Evolutionary conservation across 2,329 filamentous ascomycete species (phyloP).

Genomic region (Venturia aucupariae): DNA sequence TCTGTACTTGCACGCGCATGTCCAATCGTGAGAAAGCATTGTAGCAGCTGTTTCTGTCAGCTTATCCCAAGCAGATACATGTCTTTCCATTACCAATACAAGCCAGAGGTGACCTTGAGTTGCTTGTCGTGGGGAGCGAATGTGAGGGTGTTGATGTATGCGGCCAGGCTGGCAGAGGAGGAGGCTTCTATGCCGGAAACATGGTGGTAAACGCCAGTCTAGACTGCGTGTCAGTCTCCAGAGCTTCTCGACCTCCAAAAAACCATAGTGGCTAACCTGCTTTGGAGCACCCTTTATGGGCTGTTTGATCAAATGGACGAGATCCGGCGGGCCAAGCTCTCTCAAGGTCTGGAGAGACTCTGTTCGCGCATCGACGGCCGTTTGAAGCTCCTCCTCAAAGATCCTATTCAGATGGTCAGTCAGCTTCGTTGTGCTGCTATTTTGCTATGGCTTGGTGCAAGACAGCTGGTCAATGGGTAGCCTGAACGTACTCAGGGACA

Average conservation of each 20-base stretch:
- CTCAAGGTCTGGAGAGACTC: constrained; percentile 77
- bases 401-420: constrained; percentile 48
- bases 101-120: constrained; percentile 83
- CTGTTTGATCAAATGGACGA: constrained; percentile 87
- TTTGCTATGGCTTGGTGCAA: background rate
- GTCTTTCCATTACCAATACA: constrained; percentile 65
- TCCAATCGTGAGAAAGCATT: constrained; percentile 98
- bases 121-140: constrained; percentile 78
- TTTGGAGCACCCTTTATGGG: constrained; percentile 47
- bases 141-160: constrained; percentile 96
- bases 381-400: constrained; percentile 85
- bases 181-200: constrained; percentile 95
- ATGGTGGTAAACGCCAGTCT: constrained; percentile 95
- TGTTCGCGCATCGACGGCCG: constrained; percentile 85
- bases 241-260: background rate
- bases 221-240: constrained; percentile 4
- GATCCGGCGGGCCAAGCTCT: constrained; percentile 89
- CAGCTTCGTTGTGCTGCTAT: background rate
- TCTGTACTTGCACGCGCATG: constrained; percentile 97
- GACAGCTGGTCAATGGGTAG: background rate
- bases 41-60: constrained; percentile 60
- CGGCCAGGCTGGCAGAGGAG: constrained; percentile 89
- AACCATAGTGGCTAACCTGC: constrained; percentile 36
- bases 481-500: constrained; percentile 32
- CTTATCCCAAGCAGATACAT: constrained; percentile 1